Evolutionary conservation across 1,284 basidiomycete genomes (phyloP).

Genomic region (Heliocybe sulcata): DNA sequence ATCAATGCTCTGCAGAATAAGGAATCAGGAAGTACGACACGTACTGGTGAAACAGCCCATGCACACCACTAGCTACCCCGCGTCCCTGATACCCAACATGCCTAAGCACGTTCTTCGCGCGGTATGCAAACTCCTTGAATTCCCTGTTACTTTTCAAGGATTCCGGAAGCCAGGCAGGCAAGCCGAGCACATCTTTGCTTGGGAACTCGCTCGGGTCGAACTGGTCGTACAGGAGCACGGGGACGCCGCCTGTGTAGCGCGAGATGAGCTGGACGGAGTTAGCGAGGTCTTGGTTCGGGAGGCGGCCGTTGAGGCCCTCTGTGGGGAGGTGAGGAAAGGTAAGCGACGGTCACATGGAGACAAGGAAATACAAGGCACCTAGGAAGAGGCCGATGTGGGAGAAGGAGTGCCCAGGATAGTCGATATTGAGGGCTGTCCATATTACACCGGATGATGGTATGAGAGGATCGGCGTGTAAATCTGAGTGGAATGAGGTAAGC

Average conservation of each 20-base stretch:
- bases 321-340: too few relatives aligned
- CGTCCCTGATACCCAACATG: constrained; percentile 66
- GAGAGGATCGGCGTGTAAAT: constrained; percentile 59
- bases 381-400: constrained; percentile 89
- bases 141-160: constrained; percentile 32
- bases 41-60: constrained; percentile 74
- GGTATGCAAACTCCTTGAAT: constrained; percentile 45
- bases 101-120: constrained; percentile 54
- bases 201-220: constrained; percentile 42
- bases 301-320: constrained; percentile 93
- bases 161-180: constrained; percentile 40
- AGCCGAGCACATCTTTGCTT: constrained; percentile 19
- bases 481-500: constrained; percentile 26
- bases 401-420: constrained; percentile 96
- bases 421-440: constrained; percentile 93
- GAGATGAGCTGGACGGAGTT: constrained; percentile 80
- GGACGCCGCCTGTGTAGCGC: constrained; percentile 62
- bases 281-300: constrained; percentile 94
- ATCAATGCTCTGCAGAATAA: not conserved
- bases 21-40: constrained; percentile 10
- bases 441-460: constrained; percentile 71
- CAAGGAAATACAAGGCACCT: too few relatives aligned
- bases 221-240: constrained; percentile 74
- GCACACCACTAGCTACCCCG: constrained; percentile 69
- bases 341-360: too few relatives aligned